A percentile compares a stretch with the other conserved stretches of the same genome.
Evolutionary conservation across 2,329 filamentous ascomycete species (phyloP).

Genomic region (Emmonsia crescens): DNA sequence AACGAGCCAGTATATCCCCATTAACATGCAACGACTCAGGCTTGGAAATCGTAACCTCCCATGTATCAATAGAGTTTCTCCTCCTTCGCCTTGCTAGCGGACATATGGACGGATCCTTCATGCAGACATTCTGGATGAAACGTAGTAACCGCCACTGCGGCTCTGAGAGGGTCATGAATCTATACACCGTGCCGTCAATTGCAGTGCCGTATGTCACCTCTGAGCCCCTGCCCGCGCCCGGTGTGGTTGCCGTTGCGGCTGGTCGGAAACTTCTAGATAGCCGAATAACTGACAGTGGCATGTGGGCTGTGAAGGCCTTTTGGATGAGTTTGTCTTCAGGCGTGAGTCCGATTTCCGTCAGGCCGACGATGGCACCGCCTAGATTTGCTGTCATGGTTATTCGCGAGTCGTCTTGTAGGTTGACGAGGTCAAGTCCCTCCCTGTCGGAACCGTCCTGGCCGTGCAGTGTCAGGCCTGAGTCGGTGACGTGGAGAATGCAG

Average conservation of each 20-base stretch:
- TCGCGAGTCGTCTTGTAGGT: conserved; percentile 31
- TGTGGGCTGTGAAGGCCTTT: conserved; percentile 20
- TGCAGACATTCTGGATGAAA: conserved; percentile 60
- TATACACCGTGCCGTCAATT: conserved; percentile 58
- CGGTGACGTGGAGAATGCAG: conserved; percentile 34
- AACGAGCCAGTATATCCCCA: conserved; percentile 52
- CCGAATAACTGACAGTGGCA: conserved; percentile 26
- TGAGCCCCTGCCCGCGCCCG: conserved; percentile 15
- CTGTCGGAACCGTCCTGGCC: conserved; percentile 25
- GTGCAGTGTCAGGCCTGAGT: conserved; percentile 25
- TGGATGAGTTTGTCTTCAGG: conserved; percentile 24
- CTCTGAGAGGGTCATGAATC: conserved; percentile 55
- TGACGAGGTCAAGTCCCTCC: conserved; percentile 26
- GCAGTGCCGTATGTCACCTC: conserved; percentile 52
- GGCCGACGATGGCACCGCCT: conserved; percentile 41
- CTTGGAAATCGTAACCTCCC: conserved; percentile 33
- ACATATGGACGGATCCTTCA: conserved; percentile 38
- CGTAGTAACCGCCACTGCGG: conserved; percentile 58
- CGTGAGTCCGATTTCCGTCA: conserved; percentile 18
- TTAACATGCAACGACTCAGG: conserved; percentile 52
- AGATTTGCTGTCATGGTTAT: conserved; percentile 41
- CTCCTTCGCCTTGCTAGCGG: conserved; percentile 35
- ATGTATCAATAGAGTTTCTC: conserved; percentile 19
- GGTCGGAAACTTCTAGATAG: conserved; percentile 14
- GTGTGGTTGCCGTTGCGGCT: neutral